Evolutionary conservation across 106 monocot genomes (phyloP).

Genomic region (Dioscorea dumetorum): DNA sequence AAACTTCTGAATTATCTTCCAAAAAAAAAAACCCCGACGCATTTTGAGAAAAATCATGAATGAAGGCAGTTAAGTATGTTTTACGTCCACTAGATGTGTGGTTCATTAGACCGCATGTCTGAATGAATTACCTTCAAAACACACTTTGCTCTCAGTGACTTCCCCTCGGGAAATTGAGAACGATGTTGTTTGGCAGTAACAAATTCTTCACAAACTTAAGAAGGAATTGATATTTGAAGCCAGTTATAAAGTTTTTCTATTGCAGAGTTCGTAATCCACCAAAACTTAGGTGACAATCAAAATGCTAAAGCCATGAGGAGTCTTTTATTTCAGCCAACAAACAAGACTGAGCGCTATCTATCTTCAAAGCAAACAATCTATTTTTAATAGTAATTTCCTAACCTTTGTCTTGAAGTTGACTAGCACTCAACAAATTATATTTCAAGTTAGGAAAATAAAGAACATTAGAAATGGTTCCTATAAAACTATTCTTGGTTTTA

Average conservation of each 20-base stretch:
- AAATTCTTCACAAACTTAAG: constrained; percentile 21
- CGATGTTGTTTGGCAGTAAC: constrained; percentile 15
- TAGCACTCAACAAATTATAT: constrained; percentile 6
- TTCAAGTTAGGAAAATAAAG: constrained; percentile 7
- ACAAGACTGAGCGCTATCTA: not conserved
- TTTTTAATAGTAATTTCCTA: constrained; percentile 6
- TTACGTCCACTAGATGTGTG: constrained; percentile 20
- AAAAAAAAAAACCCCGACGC: constrained; percentile 13
- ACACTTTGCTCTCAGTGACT: constrained; percentile 15
- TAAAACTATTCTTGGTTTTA: not conserved
- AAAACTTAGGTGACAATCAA: constrained; percentile 10
- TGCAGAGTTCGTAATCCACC: constrained; percentile 12
- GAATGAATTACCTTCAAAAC: constrained; percentile 15
- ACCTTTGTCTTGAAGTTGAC: constrained; percentile 12
- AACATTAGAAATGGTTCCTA: constrained; percentile 9
- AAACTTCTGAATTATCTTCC: constrained; percentile 1
- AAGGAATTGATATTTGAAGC: constrained; percentile 10
- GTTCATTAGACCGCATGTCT: constrained; percentile 12
- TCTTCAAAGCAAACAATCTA: not conserved
- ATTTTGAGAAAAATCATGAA: constrained; percentile 14
- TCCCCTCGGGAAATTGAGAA: constrained; percentile 14
- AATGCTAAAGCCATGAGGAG: constrained; percentile 8
- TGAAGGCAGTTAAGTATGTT: constrained; percentile 18
- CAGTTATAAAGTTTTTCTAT: constrained; percentile 15
- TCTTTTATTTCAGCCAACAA: constrained; percentile 1